These are phyloP conservation scores for Letharia columbiana DNA, from an alignment of 495 filamentous ascomycete genomes.

Conservation along the genomic window DNA sequence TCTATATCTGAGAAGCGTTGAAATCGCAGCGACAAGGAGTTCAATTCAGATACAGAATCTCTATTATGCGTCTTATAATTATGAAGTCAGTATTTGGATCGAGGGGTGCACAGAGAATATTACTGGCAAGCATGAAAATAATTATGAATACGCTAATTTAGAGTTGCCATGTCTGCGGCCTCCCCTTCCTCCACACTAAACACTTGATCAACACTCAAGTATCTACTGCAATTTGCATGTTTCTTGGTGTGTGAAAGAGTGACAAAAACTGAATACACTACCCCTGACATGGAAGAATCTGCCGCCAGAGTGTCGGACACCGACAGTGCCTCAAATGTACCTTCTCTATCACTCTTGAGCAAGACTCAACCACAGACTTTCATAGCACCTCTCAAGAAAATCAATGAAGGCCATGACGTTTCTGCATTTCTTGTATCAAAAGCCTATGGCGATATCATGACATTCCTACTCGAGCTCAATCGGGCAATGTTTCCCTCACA, in stretches of 20 bases:
- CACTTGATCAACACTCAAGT: neutral
- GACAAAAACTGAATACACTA: neutral
- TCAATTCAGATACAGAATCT: too few species aligned
- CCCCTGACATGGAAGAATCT: neutral
- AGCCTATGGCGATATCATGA: slow-evolving; percentile 78
- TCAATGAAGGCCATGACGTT: slow-evolving; percentile 75
- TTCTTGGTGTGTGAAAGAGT: neutral
- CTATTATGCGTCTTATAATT: too few species aligned
- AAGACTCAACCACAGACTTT: slow-evolving; percentile 36
- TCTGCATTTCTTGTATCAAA: slow-evolving; percentile 62
- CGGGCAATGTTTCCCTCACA: slow-evolving; percentile 71
- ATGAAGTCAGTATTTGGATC: too few species aligned
- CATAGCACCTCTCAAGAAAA: slow-evolving; percentile 57
- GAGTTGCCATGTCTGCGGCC: too few species aligned
- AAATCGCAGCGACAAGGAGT: too few species aligned
- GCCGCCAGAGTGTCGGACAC: neutral
- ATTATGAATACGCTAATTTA: too few species aligned
- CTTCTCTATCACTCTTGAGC: slow-evolving; percentile 23
- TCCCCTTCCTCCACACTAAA: neutral
- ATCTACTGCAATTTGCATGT: neutral
- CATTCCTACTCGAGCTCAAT: slow-evolving; percentile 84
- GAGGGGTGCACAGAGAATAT: too few species aligned
- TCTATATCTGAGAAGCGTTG: too few species aligned
- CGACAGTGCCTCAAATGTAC: neutral
- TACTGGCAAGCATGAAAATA: too few species aligned